phyloP scores from a whole-genome alignment of 2,329 filamentous ascomycete species.

The Nannizzia gypsea region DNA sequence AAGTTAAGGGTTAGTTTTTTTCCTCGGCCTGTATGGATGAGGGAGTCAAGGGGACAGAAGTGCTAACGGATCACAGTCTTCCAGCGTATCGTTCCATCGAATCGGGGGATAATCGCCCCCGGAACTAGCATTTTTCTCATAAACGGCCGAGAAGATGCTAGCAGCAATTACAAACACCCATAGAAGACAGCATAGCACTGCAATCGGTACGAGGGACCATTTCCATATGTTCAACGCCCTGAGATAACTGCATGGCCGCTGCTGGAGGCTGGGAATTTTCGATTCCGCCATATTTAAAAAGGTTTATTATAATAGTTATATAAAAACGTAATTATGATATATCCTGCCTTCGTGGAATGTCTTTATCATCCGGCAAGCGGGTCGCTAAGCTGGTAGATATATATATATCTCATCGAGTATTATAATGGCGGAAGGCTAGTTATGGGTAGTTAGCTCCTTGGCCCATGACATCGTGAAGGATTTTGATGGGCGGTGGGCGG shows the following conservation, averaged over 20 bases:
- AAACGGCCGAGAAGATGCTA: background rate
- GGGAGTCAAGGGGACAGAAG: background rate
- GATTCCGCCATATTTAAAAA: background rate
- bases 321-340: background rate
- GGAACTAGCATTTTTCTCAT: background rate
- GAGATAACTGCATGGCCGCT: background rate
- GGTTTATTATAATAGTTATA: background rate
- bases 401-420: background rate
- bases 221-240: background rate
- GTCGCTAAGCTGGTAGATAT: background rate
- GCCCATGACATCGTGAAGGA: background rate
- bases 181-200: background rate
- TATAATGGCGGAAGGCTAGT: background rate
- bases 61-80: background rate
- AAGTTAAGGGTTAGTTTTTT: too few species aligned
- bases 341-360: background rate
- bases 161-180: slow-evolving; percentile 6
- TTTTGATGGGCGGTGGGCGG: background rate
- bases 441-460: too few species aligned
- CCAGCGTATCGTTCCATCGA: background rate
- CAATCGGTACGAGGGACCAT: slow-evolving; percentile 6
- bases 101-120: background rate
- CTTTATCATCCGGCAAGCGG: background rate
- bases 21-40: background rate
- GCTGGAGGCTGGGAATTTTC: background rate